These are phyloP conservation scores for Globisporangium paroecandrum DNA, from an alignment of 352 stramenopile genomes.

Conservation along the genomic window DNA sequence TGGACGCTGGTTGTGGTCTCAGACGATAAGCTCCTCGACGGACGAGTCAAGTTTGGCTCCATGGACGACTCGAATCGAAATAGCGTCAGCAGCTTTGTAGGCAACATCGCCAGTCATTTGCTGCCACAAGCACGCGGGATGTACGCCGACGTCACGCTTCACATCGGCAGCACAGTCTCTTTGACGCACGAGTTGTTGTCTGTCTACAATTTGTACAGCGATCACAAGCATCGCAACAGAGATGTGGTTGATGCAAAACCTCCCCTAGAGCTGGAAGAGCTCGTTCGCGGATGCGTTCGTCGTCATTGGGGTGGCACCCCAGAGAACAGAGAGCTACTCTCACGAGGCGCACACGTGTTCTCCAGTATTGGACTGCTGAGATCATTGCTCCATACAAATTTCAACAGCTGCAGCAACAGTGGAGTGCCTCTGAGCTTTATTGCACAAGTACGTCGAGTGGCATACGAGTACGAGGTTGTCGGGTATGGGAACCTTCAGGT, in stretches of 20 bases:
- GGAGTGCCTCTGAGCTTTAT: conserved; percentile 37
- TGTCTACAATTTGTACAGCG: conserved; percentile 16
- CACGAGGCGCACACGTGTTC: conserved; percentile 42
- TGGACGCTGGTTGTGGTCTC: conserved; percentile 16
- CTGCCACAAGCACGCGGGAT: conserved; percentile 22
- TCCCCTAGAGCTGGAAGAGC: conserved; percentile 11
- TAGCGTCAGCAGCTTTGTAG: conserved; percentile 16
- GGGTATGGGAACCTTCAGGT: conserved; percentile 14
- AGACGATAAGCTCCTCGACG: conserved; percentile 13
- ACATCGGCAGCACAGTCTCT: conserved; percentile 29
- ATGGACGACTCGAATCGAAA: not conserved
- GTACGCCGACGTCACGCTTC: conserved; percentile 30
- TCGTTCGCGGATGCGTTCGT: conserved; percentile 35
- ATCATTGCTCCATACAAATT: conserved; percentile 21
- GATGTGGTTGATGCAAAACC: not conserved
- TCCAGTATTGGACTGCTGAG: conserved; percentile 35
- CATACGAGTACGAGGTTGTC: conserved; percentile 46
- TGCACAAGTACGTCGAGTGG: conserved; percentile 19
- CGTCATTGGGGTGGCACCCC: conserved; percentile 37
- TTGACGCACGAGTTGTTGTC: conserved; percentile 34
- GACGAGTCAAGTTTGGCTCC: not conserved
- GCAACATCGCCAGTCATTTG: conserved; percentile 28
- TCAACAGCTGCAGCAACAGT: not conserved
- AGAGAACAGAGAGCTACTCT: conserved; percentile 30
- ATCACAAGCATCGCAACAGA: not conserved